Base-by-base conservation (phyloP, 2,329 filamentous ascomycete species). In the Aspergillus texensis region DNA sequence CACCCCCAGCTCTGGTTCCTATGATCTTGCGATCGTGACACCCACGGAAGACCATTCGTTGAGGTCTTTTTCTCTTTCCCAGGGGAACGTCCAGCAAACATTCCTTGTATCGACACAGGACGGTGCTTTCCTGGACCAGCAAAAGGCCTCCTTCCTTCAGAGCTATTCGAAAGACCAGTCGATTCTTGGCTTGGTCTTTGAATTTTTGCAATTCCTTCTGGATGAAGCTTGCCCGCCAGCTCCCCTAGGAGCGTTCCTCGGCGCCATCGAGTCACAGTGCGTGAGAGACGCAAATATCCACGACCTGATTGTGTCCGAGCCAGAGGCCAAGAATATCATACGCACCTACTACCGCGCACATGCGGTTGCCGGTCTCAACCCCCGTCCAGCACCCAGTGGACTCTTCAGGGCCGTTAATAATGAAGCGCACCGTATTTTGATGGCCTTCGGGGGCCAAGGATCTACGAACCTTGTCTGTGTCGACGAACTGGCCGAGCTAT, bases 361-460 rank as follows among this genome's bases (percentile, higher is more conserved):
- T n/a, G 39, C 39, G 6, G 12, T 10, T n/a, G 39, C 39, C 3
- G 39, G 39, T 41, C 39, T 41, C 3, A 41, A n/a, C 6, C 39
- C 39, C 19, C 39, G 39, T n/a, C 16, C 39, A 41, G 39, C 39
- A 6, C 9, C 39, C 19, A n/a, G 39, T 41, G 39, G 39, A n/a
- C 39, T 41, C 6, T 41, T 41, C 39, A 41, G 5, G 0, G 8
- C 39, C 16, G 16, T 10, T 41, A 4, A n/a, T n/a, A 41, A n/a
- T 14, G 16, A 41, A 19, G 39, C 39, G 8, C 16, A n/a, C 39
- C 39, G 39, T 8, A 41, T 41, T n/a, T n/a, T 41, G 19, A 41
- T 41, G 39, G 39, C 39, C 43, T 62, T 62, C 26, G 54, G 54
- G 2, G 60, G 60, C 4, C 60, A 62, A 34, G 60, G 60, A 2